Evolutionary conservation across 345 rosid genomes (phyloP).

Genomic region (Garcia nutans): DNA sequence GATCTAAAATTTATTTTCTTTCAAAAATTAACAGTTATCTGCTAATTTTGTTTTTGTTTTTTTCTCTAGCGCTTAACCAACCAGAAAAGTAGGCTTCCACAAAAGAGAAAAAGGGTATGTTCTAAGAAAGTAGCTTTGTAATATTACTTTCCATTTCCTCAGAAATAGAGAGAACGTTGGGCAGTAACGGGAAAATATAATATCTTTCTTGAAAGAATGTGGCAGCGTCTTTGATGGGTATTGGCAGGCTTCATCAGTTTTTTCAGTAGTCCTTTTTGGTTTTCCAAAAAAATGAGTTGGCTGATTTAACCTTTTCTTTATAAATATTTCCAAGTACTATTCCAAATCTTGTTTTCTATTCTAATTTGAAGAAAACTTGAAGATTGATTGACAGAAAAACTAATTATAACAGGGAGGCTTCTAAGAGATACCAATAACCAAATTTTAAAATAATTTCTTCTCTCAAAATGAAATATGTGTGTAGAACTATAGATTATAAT

Average conservation of each 20-base stretch:
- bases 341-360: conserved; percentile 1
- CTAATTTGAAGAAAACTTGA: not conserved
- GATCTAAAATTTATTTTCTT: not conserved
- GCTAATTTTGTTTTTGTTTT: not conserved
- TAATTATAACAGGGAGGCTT: too few species aligned
- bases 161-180: not conserved
- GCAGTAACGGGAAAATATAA: not conserved
- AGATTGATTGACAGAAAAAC: not conserved
- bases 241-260: not conserved
- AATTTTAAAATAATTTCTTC: too few species aligned
- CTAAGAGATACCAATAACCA: too few species aligned
- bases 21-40: conserved; percentile 12
- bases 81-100: conserved; percentile 1
- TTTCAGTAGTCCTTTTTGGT: conserved; percentile 1
- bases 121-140: conserved; percentile 21
- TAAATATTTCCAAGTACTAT: not conserved
- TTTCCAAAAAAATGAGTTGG: conserved; percentile 4
- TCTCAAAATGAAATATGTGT: too few species aligned
- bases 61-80: not conserved
- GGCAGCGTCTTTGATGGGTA: not conserved
- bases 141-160: conserved; percentile 10
- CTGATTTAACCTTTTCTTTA: not conserved
- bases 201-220: not conserved
- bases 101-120: not conserved
- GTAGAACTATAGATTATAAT: too few species aligned